phyloP scores from a whole-genome alignment of 2,329 filamentous ascomycete species.

The Neurospora sp. region DNA sequence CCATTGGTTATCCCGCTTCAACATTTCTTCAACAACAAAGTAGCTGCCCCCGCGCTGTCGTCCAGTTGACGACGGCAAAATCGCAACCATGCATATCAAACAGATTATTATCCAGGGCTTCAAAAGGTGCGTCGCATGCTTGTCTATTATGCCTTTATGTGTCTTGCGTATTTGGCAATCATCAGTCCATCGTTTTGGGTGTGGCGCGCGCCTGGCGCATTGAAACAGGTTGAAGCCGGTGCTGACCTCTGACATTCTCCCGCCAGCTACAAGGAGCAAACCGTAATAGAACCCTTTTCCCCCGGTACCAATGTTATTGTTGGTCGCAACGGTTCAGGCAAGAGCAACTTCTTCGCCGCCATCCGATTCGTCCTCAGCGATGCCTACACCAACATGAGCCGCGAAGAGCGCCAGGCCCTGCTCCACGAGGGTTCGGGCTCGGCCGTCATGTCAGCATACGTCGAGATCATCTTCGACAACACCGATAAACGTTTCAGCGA shows the following conservation, averaged over 20 bases:
- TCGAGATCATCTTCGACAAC: conserved; percentile 98
- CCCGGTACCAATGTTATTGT: conserved; percentile 97
- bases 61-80: conserved; percentile 19
- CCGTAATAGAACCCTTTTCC: conserved; percentile 95
- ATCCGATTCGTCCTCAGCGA: conserved; percentile 98
- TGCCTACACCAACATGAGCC: conserved; percentile 90
- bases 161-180: background rate
- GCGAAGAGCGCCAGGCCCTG: conserved; percentile 89
- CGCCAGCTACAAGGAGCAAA: conserved; percentile 95
- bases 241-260: conserved; percentile 12
- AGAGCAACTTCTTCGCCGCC: conserved; percentile 99
- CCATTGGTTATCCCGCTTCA: background rate
- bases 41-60: conserved; percentile 8
- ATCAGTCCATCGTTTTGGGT: background rate
- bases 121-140: conserved; percentile 61
- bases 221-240: background rate
- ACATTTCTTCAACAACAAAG: background rate
- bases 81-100: conserved; percentile 82
- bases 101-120: conserved; percentile 99
- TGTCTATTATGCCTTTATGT: background rate
- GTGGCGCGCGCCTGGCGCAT: background rate
- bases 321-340: conserved; percentile 96
- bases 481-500: conserved; percentile 91
- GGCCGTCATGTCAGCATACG: conserved; percentile 98
- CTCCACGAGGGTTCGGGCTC: conserved; percentile 98